phyloP scores from a whole-genome alignment of 2,329 filamentous ascomycete genomes.

The Scolecobasidium constrictum region DNA sequence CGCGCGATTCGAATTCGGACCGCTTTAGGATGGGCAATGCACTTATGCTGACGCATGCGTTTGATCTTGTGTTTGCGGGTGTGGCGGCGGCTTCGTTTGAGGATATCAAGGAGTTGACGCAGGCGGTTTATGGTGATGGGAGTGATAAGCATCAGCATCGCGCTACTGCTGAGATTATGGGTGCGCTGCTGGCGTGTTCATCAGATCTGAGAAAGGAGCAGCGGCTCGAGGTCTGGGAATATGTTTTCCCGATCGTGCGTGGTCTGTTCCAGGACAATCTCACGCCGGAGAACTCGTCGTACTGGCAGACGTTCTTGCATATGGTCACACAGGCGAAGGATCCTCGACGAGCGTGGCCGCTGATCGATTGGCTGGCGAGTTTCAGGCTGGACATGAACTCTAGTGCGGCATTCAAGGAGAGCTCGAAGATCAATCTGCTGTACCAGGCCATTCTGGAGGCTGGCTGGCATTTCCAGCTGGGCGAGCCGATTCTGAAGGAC shows the following conservation, averaged over 20 bases:
- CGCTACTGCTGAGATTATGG: conserved; percentile 87
- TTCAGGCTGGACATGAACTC: conserved; percentile 91
- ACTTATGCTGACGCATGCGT: conserved; percentile 77
- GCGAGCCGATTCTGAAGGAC: conserved; percentile 77
- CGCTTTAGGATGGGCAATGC: conserved; percentile 84
- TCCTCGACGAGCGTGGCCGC: conserved; percentile 73
- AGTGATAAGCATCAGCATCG: conserved; percentile 97
- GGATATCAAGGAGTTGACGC: conserved; percentile 73
- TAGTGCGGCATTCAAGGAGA: conserved; percentile 97
- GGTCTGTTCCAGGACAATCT: conserved; percentile 82
- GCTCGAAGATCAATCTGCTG: conserved; percentile 84
- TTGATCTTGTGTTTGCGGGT: conserved; percentile 78
- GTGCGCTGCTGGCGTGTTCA: conserved; percentile 70
- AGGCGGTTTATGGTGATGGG: conserved; percentile 76
- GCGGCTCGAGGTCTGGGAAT: conserved; percentile 72
- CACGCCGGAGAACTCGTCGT: conserved; percentile 86
- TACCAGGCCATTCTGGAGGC: conserved; percentile 79
- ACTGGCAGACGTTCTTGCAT: conserved; percentile 92
- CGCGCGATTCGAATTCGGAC: conserved; percentile 69
- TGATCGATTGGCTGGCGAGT: conserved; percentile 69
- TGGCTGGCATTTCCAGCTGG: conserved; percentile 92
- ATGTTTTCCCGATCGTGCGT: conserved; percentile 78
- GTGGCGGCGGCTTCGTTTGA: conserved; percentile 69
- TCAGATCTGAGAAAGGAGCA: conserved; percentile 65
- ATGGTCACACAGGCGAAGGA: conserved; percentile 82